Base-by-base conservation (phyloP, 1,284 basidiomycete genomes). In the Boletus semigastroideus region DNA sequence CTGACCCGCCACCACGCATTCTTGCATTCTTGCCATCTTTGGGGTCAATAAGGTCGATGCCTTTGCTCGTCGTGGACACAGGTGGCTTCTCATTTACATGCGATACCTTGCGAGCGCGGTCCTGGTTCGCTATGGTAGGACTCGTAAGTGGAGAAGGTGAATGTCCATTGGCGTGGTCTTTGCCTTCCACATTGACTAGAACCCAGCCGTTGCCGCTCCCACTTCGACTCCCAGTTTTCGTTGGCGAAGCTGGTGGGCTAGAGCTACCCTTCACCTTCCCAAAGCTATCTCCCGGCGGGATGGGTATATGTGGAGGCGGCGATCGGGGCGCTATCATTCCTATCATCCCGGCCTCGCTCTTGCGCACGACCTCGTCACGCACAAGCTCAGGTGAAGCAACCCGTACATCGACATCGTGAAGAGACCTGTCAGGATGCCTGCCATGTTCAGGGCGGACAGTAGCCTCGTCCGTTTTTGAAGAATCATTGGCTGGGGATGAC, bases 11-110 rank as follows among this genome's bases (percentile, higher is more conserved):
- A 52, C 73, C 64, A 60, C 69, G 71, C 58, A 44, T 33, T 30
- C 66, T 61, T 19, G 52, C 33, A 44, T 39, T 48, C 59, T 79
- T 82, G 41, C 73, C 73, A 36, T 81, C 78, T 46, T 81, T 68
- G 3, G 79, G 76, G 52, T 86, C 83, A 39, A 83, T 72, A 51
- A 82, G 74, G 13, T 77, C 81, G 49, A 86, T 81, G 13, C 82
- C 77, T 62, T 84, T 86, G 36, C 80, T 78, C 12, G 79, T 69
- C 17, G 79, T 64, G 9, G 78, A 72, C 63, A 76, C 74, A 7
- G 61, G 59, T 8, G 55, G 37, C 41, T 67, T 65, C 53, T 64
- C 66, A 28, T 60, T 58, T 10, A 59, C 37, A 22, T 68, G 56
- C 30, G 59, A 59, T 47, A 64, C 47, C 49, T 46, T 65, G 57